Conservation (phyloP, 164 flowering plant genomes). For the Hamamelis virginiana region DNA sequence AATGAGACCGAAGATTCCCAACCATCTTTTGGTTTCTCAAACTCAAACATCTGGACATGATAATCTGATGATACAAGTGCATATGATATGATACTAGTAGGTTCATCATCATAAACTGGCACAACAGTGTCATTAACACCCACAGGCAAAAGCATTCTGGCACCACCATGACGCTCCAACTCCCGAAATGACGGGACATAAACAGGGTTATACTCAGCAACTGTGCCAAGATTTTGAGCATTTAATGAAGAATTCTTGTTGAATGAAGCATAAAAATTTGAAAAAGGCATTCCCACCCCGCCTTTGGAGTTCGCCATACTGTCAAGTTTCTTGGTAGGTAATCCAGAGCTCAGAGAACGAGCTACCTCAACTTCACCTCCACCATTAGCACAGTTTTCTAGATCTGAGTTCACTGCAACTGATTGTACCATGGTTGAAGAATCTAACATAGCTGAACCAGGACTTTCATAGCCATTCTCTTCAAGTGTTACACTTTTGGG, state of each 20-base stretch:
- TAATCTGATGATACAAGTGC: constrained; percentile 67
- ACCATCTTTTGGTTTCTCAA: constrained; percentile 50
- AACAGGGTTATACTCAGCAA: constrained; percentile 61
- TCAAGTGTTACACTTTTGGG: constrained; percentile 29
- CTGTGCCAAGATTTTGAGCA: constrained; percentile 50
- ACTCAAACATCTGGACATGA: constrained; percentile 56
- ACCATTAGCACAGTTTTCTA: constrained; percentile 40
- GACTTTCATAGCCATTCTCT: constrained; percentile 24
- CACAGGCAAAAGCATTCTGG: constrained; percentile 69
- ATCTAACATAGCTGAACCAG: constrained; percentile 38
- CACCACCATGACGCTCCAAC: constrained; percentile 61
- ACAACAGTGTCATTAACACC: constrained; percentile 78
- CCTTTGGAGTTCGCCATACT: constrained; percentile 50
- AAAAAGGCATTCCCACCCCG: constrained; percentile 73
- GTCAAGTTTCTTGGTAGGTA: constrained; percentile 41
- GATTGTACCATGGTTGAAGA: constrained; percentile 21
- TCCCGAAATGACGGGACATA: constrained; percentile 66
- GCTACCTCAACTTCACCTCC: constrained; percentile 28
- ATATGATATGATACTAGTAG: constrained; percentile 84
- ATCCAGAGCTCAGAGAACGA: constrained; percentile 29
- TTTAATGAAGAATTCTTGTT: constrained; percentile 52
- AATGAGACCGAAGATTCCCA: constrained; percentile 42
- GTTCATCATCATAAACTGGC: constrained; percentile 96
- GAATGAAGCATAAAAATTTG: constrained; percentile 57
- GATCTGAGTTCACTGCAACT: constrained; percentile 27